These are phyloP conservation scores for Geotrichum reessii DNA, from an alignment of 1,139 yeast genomes.

Conservation along the genomic window DNA sequence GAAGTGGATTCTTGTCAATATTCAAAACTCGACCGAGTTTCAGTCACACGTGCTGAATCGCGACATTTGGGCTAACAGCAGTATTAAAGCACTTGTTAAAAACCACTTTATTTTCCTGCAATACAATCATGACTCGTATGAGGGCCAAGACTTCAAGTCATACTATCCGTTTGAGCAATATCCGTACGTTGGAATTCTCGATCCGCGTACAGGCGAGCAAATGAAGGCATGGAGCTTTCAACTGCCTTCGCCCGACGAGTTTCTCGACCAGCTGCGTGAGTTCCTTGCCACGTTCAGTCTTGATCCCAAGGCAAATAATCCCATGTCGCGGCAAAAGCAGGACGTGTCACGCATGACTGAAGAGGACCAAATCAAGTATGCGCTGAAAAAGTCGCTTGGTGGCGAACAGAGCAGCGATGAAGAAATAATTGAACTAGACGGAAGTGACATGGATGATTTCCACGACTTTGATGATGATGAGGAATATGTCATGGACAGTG, in stretches of 20 bases:
- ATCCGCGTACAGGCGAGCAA: slow-evolving; percentile 93
- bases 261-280: slow-evolving; percentile 48
- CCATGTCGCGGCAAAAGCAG: slow-evolving; percentile 34
- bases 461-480: slow-evolving; percentile 23
- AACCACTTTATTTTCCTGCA: slow-evolving; percentile 67
- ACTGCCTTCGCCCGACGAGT: slow-evolving; percentile 49
- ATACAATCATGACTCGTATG: slow-evolving; percentile 68
- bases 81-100: slow-evolving; percentile 57
- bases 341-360: slow-evolving; percentile 49
- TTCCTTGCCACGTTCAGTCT: slow-evolving; percentile 57
- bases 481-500: slow-evolving; percentile 19
- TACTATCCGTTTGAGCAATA: slow-evolving; percentile 64
- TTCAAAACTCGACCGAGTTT: slow-evolving; percentile 81
- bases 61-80: slow-evolving; percentile 82
- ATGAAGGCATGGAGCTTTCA: slow-evolving; percentile 58
- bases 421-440: slow-evolving; percentile 20
- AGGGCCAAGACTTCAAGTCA: slow-evolving; percentile 63
- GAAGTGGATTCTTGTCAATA: slow-evolving; percentile 82
- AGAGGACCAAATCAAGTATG: slow-evolving; percentile 78
- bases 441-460: slow-evolving; percentile 22
- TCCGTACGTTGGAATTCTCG: slow-evolving; percentile 90
- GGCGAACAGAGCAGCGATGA: slow-evolving; percentile 26
- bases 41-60: slow-evolving; percentile 85
- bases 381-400: slow-evolving; percentile 61
- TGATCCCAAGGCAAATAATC: slow-evolving; percentile 61